Base-by-base conservation (phyloP, 106 monocot genomes). In the Xerophyta viscosa region DNA sequence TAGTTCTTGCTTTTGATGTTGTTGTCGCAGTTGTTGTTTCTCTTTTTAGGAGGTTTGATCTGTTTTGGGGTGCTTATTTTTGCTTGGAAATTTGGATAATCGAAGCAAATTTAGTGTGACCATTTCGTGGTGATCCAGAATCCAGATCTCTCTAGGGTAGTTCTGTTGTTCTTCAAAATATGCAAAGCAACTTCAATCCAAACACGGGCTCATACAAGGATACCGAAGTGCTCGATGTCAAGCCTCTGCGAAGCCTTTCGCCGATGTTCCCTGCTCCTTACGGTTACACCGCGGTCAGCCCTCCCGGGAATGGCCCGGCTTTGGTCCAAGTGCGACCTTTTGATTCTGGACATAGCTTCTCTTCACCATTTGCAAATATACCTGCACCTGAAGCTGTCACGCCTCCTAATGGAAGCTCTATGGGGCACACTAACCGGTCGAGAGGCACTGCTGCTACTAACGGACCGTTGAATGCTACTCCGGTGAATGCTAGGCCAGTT, bases 201-300 rank as follows among this genome's bases (percentile, higher is more conserved):
- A 4, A 18, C 12, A 3, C 33, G 9, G 22, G 29, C 1, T 27
- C 29, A 1, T 10, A 23, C 22, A 52, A 46, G 41, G 54, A 42
- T 6, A 39, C 52, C 15, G 48, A 21, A 12, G 57, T 54, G 1
- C 48, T 94, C 36, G 88, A 94, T 58, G 80, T 66, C 1, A 94
- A 88, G 41, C 88, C 93, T 1, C 29, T 94, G 30, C 52, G 81
- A 43, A 60, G 77, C 36, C 46, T 94, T 42, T 55, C 88, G 13
- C 92, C 92, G 14, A 79, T 92, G 87, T 80, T 87, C 54, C 92
- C 92, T 6, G 37, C 77, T 1, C 65, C 80, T 20, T 48, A 71
- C 27, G 87, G 87, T 4, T 46, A 69, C 50, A 63, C 75, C 2
- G 51, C 72, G 10, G 41, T 61, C 29, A 54, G 67, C 8, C 58